These are phyloP conservation scores for Scheffersomyces lignicola DNA, from an alignment of 1,139 yeast genomes.

Conservation along the genomic window DNA sequence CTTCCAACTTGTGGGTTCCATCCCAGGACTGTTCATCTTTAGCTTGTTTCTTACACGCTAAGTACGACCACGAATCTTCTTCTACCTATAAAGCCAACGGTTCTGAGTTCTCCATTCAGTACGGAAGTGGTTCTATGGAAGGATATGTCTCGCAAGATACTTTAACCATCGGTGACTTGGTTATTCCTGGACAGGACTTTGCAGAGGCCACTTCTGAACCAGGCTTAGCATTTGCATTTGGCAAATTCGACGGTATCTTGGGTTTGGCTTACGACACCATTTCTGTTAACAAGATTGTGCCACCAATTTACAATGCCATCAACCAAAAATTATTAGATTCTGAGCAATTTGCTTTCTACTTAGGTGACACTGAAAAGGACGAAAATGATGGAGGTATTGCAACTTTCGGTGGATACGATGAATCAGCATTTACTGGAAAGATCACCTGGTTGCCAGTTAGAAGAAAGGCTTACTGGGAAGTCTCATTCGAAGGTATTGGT, in stretches of 20 bases:
- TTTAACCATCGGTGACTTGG: conserved; percentile 76
- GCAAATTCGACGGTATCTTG: conserved; percentile 94
- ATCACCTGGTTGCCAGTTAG: conserved; percentile 95
- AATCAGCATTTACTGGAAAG: conserved; percentile 71
- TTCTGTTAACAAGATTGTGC: conserved; percentile 83
- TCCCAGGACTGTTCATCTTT: conserved; percentile 83
- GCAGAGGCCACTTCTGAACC: conserved; percentile 98
- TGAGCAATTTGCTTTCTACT: conserved; percentile 83
- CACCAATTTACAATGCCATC: conserved; percentile 91
- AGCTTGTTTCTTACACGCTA: conserved; percentile 91
- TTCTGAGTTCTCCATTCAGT: conserved; percentile 75
- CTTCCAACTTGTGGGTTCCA: conserved; percentile 97
- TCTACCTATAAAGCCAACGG: conserved; percentile 86
- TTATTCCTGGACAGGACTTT: conserved; percentile 83
- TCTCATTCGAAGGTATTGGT: conserved; percentile 82
- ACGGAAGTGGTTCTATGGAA: conserved; percentile 90
- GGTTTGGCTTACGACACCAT: conserved; percentile 94
- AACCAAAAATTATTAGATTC: conserved; percentile 76
- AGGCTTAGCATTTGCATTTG: conserved; percentile 96
- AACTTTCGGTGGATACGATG: conserved; percentile 92
- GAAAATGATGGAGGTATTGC: conserved; percentile 80
- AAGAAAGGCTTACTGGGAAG: conserved; percentile 99
- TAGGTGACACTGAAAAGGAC: conserved; percentile 74
- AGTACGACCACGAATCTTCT: conserved; percentile 81
- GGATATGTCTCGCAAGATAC: conserved; percentile 90